Percentiles rank a stretch among this genome's conserved stretches.
Evolutionary conservation across 2,329 filamentous ascomycete species (phyloP).

Genomic region (Fusarium sp.): DNA sequence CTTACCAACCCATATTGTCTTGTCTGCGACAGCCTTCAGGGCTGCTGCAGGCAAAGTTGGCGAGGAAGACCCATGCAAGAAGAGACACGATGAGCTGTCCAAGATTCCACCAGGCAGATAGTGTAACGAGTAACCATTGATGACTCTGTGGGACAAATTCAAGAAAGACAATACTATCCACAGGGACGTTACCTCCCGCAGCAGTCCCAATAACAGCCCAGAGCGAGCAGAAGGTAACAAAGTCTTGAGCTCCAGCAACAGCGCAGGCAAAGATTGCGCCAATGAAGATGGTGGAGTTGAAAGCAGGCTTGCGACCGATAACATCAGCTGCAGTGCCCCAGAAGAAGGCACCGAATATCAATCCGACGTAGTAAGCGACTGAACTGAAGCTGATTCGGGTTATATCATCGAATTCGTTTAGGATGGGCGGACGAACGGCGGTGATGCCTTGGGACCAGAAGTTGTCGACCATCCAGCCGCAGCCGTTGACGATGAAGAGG

Average conservation of each 20-base stretch:
- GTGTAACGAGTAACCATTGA: constrained; percentile 58
- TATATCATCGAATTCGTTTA: constrained; percentile 53
- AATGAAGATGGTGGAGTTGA: constrained; percentile 60
- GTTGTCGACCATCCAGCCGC: constrained; percentile 58
- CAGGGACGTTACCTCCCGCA: constrained; percentile 61
- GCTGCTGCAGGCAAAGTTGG: constrained; percentile 53
- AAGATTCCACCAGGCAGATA: constrained; percentile 62
- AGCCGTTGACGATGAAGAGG: constrained; percentile 61
- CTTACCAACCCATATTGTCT: constrained; percentile 61
- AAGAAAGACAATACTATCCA: constrained; percentile 63
- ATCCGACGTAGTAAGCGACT: constrained; percentile 57
- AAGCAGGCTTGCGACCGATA: constrained; percentile 59
- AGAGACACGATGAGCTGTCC: constrained; percentile 60
- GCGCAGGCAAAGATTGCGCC: constrained; percentile 68
- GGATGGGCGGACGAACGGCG: constrained; percentile 51
- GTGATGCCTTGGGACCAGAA: constrained; percentile 56
- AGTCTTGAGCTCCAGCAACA: constrained; percentile 69
- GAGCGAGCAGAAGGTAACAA: constrained; percentile 64
- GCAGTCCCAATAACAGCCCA: constrained; percentile 60
- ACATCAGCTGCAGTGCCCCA: constrained; percentile 60
- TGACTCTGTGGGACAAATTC: constrained; percentile 61
- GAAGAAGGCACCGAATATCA: constrained; percentile 61
- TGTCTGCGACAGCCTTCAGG: constrained; percentile 41
- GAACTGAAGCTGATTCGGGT: constrained; percentile 50
- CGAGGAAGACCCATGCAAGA: constrained; percentile 54